Base-by-base conservation (phyloP, 108 stramenopile genomes). In the Skeletonema grethae region DNA sequence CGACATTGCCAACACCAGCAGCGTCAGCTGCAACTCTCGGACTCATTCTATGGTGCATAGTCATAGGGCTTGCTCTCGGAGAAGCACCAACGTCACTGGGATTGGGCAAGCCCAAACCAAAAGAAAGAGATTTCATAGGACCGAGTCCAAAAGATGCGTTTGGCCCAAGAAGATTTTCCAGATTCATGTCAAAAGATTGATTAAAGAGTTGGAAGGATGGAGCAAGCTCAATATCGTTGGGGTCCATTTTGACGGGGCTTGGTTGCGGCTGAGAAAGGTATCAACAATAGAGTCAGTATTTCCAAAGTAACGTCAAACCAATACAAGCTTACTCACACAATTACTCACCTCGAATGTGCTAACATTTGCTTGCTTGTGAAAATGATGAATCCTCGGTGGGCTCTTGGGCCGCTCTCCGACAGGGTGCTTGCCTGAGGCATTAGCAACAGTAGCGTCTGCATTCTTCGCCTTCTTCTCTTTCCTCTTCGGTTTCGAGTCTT, bases 151-250 rank as follows among this genome's bases (percentile, higher is more conserved):
- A 72, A 16, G 78, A 67, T n/a, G 88, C 53, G 70, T 72, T 67
- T 72, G 76, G 61, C 57, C 87, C 86, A 39, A 90, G 83, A 13
- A 85, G 75, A 39, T 76, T 67, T 36, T 83, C 87, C 6, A 84
- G 69, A 63, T 92, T 89, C 75, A 86, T 87, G 62, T 94, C 92
- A 70, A 94, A 94, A 18, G 90, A 91, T 70, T 89, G 84, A 56
- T 93, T 93, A 78, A 93, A 93, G 18, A 93, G 76, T 28, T 75
- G 71, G 63, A 91, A 93, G 11, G 90, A 89, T 13, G 88, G 87
- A 22, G 87, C 84, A 60, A 87, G 85, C 18, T 89, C 87, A 48
- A 93, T 80, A 7, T 79, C 79, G 30, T 72, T 80, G 12, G n/a
- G 45, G 15, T 53, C 61, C 10, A 63, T 31, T 53, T 66, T 75